Evolutionary conservation across 805 yeast species (phyloP).

Genomic region (Lipomyces sp.): DNA sequence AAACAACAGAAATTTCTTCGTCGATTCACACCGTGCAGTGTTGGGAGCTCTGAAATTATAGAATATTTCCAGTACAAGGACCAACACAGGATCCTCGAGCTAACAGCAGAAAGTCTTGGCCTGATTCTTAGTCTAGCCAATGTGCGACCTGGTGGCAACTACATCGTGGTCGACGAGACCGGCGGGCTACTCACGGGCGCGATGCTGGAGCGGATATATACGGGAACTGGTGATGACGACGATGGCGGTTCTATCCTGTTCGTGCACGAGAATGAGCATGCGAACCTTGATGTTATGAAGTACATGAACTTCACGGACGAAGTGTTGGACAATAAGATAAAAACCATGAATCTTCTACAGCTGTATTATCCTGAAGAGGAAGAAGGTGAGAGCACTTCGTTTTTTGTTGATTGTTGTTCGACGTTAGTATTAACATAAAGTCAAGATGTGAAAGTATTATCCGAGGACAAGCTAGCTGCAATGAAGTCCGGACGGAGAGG

Average conservation of each 20-base stretch:
- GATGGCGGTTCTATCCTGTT: slow-evolving; percentile 64
- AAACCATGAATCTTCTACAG: slow-evolving; percentile 73
- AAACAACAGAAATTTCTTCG: slow-evolving; percentile 89
- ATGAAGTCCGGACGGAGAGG: slow-evolving; percentile 59
- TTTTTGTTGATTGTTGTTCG: too few relatives aligned
- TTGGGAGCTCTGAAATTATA: slow-evolving; percentile 67
- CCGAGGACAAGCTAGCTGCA: slow-evolving; percentile 52
- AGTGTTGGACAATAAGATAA: slow-evolving; percentile 52
- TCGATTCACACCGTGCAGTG: slow-evolving; percentile 74
- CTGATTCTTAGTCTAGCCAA: slow-evolving; percentile 73
- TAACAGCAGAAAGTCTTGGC: slow-evolving; percentile 83
- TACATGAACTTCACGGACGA: slow-evolving; percentile 58
- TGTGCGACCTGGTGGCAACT: slow-evolving; percentile 84
- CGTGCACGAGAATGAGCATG: slow-evolving; percentile 90
- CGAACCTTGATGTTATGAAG: slow-evolving; percentile 68
- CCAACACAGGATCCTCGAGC: slow-evolving; percentile 63
- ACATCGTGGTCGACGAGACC: slow-evolving; percentile 88
- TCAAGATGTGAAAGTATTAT: slow-evolving; percentile 37
- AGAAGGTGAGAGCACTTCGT: slow-evolving; percentile 47
- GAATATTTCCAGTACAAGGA: slow-evolving; percentile 78
- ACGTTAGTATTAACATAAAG: too few relatives aligned
- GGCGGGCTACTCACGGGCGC: slow-evolving; percentile 86
- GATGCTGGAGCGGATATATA: slow-evolving; percentile 74
- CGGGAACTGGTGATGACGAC: neutral
- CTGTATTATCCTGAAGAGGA: slow-evolving; percentile 71